Evolutionary conservation across 495 filamentous ascomycete genomes (phyloP).

Genomic region (Aspergillus mulundensis): DNA sequence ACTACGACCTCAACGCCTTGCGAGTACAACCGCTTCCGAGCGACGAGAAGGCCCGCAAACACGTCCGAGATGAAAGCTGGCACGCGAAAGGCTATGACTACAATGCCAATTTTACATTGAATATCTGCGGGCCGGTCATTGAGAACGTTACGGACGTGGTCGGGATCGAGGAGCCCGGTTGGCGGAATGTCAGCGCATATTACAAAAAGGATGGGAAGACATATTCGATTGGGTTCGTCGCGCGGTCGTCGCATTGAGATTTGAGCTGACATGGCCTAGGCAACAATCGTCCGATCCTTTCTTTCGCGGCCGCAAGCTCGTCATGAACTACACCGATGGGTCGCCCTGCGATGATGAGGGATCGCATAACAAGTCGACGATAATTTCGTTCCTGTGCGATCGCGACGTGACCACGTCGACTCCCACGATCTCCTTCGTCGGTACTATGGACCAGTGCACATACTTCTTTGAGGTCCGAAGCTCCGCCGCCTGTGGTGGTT

Average conservation of each 20-base stretch:
- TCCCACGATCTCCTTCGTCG: constrained; percentile 73
- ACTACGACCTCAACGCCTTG: constrained; percentile 85
- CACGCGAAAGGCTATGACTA: constrained; percentile 80
- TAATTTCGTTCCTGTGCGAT: constrained; percentile 93
- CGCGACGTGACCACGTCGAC: constrained; percentile 58
- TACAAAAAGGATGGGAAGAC: constrained; percentile 69
- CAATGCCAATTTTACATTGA: constrained; percentile 86
- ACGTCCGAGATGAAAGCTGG: constrained; percentile 71
- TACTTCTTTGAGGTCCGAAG: constrained; percentile 97
- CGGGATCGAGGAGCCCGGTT: constrained; percentile 58
- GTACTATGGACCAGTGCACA: constrained; percentile 82
- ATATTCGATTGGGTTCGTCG: constrained; percentile 77
- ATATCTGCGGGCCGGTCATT: constrained; percentile 86
- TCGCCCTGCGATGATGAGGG: constrained; percentile 63
- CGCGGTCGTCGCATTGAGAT: not conserved
- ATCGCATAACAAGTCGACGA: constrained; percentile 70
- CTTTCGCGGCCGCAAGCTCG: constrained; percentile 83
- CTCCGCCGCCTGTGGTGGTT: constrained; percentile 73
- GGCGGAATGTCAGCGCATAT: constrained; percentile 87
- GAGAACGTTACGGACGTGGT: constrained; percentile 68
- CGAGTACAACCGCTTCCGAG: constrained; percentile 48
- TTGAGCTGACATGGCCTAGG: constrained; percentile 32
- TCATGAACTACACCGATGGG: constrained; percentile 87
- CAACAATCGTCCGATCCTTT: constrained; percentile 63
- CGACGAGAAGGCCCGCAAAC: constrained; percentile 55